These are phyloP conservation scores for Podila clonocystis DNA, from an alignment of 192 early-diverging fungal genomes.

Conservation along the genomic window DNA sequence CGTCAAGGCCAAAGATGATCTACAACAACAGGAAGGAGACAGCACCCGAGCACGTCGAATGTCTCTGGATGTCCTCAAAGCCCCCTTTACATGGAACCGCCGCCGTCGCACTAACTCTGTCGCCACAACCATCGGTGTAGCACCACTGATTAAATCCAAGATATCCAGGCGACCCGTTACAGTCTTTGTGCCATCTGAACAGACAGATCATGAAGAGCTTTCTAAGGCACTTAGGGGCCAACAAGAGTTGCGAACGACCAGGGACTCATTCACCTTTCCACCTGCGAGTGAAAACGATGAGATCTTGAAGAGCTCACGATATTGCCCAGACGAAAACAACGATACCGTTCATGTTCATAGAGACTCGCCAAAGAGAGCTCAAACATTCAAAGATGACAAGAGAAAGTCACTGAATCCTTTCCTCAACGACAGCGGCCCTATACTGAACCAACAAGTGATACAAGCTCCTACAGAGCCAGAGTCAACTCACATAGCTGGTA, in stretches of 20 bases:
- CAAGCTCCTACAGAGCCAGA: neutral
- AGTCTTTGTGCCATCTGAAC: neutral
- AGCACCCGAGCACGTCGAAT: constrained; percentile 11
- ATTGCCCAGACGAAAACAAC: constrained; percentile 6
- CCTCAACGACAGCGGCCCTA: neutral
- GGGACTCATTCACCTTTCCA: neutral
- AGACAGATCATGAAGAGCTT: neutral
- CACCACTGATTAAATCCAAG: neutral
- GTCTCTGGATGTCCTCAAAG: constrained; percentile 34
- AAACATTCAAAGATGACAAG: neutral
- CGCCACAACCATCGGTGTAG: neutral
- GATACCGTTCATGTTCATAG: neutral
- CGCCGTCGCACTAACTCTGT: constrained; percentile 21
- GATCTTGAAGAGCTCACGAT: constrained; percentile 24
- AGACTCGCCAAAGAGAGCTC: neutral
- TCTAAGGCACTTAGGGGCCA: neutral
- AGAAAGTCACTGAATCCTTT: neutral
- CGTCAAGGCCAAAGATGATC: neutral
- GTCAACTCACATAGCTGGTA: neutral
- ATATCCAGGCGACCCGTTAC: neutral
- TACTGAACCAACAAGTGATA: neutral
- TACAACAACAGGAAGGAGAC: neutral
- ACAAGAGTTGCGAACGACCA: neutral
- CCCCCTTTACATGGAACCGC: constrained; percentile 18
- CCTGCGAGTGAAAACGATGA: neutral